Evolutionary conservation across 148 eudicot species (phyloP).

Genomic region (Camellia japonica): DNA sequence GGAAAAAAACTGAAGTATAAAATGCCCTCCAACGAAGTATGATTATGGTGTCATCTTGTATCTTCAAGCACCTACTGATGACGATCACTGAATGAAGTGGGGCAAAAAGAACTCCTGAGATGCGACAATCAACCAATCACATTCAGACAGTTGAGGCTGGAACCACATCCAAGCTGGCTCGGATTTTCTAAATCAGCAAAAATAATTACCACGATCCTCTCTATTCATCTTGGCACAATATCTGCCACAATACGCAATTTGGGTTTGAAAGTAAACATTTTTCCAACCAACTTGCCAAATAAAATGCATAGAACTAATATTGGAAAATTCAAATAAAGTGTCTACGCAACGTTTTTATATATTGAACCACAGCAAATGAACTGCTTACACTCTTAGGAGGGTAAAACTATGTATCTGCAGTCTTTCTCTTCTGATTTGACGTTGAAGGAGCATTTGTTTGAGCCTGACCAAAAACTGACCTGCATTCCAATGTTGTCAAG

Average conservation of each 20-base stretch:
- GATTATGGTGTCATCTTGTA: background rate
- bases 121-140: background rate
- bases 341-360: background rate
- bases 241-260: background rate
- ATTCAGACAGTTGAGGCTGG: background rate
- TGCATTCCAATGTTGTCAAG: constrained; percentile 22
- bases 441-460: constrained; percentile 49
- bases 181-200: background rate
- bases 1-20: background rate
- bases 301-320: background rate
- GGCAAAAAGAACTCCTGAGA: background rate
- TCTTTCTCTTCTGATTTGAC: constrained; percentile 56
- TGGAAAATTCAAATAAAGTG: background rate
- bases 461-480: constrained; percentile 70
- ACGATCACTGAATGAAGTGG: background rate
- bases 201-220: background rate
- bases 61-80: constrained; percentile 5
- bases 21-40: background rate
- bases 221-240: background rate
- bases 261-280: background rate
- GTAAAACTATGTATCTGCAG: constrained; percentile 21
- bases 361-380: background rate
- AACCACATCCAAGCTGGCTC: background rate
- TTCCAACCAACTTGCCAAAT: background rate
- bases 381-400: constrained; percentile 8